Evolutionary conservation across 192 early-diverging fungal genomes (phyloP).

Genomic region (Funneliformis mosseae): DNA sequence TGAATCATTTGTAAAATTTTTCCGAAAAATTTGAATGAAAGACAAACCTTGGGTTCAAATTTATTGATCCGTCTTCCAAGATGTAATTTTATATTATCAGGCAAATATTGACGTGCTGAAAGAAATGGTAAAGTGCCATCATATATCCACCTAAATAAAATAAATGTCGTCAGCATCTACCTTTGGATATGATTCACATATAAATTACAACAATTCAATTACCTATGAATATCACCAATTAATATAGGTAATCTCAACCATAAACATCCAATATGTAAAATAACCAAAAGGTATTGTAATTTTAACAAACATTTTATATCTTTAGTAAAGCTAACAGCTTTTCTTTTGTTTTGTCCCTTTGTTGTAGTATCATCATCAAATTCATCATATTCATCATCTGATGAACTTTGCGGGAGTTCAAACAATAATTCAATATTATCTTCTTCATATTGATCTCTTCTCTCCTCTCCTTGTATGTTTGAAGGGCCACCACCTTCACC

Average conservation of each 20-base stretch:
- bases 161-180: neutral
- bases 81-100: constrained; percentile 12
- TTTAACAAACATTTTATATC: neutral
- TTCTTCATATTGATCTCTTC: constrained; percentile 12
- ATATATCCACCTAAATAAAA: constrained; percentile 9
- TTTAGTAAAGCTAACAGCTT: neutral
- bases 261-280: constrained; percentile 21
- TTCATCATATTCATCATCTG: neutral
- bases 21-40: neutral
- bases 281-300: neutral
- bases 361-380: neutral
- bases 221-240: constrained; percentile 15
- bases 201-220: neutral
- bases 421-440: constrained; percentile 8
- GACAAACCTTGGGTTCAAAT: neutral
- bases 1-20: neutral
- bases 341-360: neutral
- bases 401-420: neutral
- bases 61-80: neutral
- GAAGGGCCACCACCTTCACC: neutral
- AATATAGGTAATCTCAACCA: constrained; percentile 29
- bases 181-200: neutral
- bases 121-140: neutral
- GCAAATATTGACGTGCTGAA: neutral
- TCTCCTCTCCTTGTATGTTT: neutral